Percentiles rank a stretch among this genome's conserved stretches.
phyloP scores from a whole-genome alignment of 768 basidiomycete genomes.

The Boletus rubescentipes region DNA sequence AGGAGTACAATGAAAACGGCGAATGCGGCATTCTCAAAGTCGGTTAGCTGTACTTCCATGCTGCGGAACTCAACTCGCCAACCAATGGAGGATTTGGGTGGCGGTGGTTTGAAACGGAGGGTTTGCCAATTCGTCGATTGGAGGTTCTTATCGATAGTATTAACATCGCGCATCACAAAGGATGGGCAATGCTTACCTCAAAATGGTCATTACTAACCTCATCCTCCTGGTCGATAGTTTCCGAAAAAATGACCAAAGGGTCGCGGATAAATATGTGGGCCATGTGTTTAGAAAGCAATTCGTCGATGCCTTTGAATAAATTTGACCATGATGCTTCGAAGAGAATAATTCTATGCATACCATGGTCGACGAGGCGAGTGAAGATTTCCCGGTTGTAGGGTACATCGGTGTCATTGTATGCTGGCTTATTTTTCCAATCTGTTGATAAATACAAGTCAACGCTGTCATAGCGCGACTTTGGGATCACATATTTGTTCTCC shows the following conservation, averaged over 20 bases:
- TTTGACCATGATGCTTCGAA: background rate
- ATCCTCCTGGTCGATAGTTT: constrained; percentile 93
- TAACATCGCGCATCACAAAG: background rate
- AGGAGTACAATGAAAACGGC: constrained; percentile 92
- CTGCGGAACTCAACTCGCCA: constrained; percentile 99
- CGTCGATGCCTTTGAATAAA: constrained; percentile 68
- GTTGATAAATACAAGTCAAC: constrained; percentile 92
- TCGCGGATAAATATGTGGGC: constrained; percentile 97
- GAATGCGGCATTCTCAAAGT: constrained; percentile 98
- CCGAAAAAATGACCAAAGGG: constrained; percentile 92
- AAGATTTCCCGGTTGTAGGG: constrained; percentile 79
- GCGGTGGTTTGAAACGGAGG: constrained; percentile 96
- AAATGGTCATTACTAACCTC: constrained; percentile 88
- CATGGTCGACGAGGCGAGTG: constrained; percentile 70
- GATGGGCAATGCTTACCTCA: constrained; percentile 56
- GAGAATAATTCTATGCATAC: constrained; percentile 36
- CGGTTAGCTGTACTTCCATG: constrained; percentile 99
- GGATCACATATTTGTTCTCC: constrained; percentile 73
- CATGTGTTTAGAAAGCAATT: constrained; percentile 84
- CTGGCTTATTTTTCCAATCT: constrained; percentile 82
- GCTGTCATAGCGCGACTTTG: constrained; percentile 97
- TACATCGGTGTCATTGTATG: constrained; percentile 87
- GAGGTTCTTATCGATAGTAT: constrained; percentile 62
- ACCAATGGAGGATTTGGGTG: constrained; percentile 87
- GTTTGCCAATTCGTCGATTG: constrained; percentile 99